Base-by-base conservation (phyloP, 2,329 filamentous ascomycete species). In the Ramularia collo-cygni region DNA sequence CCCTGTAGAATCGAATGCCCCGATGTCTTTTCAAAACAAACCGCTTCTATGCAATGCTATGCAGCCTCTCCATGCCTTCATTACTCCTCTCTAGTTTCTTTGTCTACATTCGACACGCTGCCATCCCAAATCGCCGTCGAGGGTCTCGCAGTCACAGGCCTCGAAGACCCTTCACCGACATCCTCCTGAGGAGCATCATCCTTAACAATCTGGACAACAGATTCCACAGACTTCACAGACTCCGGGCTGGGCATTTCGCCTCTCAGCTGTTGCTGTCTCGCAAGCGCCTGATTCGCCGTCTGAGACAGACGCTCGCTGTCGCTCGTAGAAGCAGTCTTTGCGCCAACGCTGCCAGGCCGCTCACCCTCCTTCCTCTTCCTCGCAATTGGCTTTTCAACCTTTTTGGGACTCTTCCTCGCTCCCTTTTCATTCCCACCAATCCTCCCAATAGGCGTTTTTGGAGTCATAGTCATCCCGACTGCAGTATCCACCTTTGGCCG, bases 321-420 rank as follows among this genome's bases (percentile, higher is more conserved):
- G 19, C 31, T 42, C 10, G 33, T 44, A 8, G 41, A 17, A 17
- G 36, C 19, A 35, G 28, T 16, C 38, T 40, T 35, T 13, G 31
- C 33, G 8, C 40, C 43, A 28, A 35, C 42, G 28, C 46, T 50
- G 6, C 39, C 43, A 1, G 49, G 47, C 15, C 44, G 38, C 16
- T 52, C 48, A 16, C 29, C 33, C 28, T 51, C 51, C 31, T 53
- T 56, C 2, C 46, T 50, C 24, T 43, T 48, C 37, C 43, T 44
- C 19, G 42, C 42, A 17, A 37, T 43, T 31, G 47, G 44, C 18
- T 42, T 42, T 9, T 45, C 15, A 7, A 44, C 31, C 40, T 58
- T 58, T 24, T 47, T 54, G 10, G 56, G 56, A 43, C 52, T 57
- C 28, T 48, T 47, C 28, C 44, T 43, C 30, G 41, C 38, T 28